Evolutionary conservation across 345 rosid genomes (phyloP).

Genomic region (Alliaria petiolata): DNA sequence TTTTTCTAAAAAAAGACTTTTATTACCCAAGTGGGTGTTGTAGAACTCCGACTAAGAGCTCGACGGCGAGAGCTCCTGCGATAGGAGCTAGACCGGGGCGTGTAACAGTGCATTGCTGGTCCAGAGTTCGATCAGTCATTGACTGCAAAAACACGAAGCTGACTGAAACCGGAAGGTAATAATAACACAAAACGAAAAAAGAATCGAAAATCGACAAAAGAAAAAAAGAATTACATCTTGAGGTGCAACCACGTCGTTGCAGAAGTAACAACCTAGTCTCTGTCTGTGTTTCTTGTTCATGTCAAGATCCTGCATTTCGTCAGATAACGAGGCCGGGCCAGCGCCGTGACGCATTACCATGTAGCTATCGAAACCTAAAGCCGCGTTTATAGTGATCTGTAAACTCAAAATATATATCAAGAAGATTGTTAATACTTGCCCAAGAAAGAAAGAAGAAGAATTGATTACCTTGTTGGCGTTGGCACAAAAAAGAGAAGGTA

Average conservation of each 20-base stretch:
- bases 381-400: constrained; percentile 88
- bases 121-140: constrained; percentile 85
- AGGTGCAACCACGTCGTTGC: constrained; percentile 95
- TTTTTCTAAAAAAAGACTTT: background rate
- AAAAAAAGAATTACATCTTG: constrained; percentile 60
- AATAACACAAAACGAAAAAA: no score
- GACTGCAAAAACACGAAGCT: constrained; percentile 49
- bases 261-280: constrained; percentile 96
- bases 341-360: constrained; percentile 99
- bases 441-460: background rate
- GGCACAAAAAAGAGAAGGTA: constrained; percentile 83
- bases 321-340: constrained; percentile 51
- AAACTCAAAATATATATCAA: constrained; percentile 1
- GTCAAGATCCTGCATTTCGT: constrained; percentile 40
- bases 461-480: constrained; percentile 63
- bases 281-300: constrained; percentile 35
- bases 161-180: background rate
- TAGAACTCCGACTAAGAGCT: constrained; percentile 73
- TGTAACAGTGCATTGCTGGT: constrained; percentile 98
- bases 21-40: constrained; percentile 86
- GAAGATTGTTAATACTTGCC: background rate
- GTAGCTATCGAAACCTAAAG: constrained; percentile 94
- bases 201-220: no score
- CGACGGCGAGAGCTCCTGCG: constrained; percentile 88
- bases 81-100: constrained; percentile 96